Evolutionary conservation across 441 rosid genomes (phyloP), one percentile per base, ranked within the genome.

Genomic region (Pelargonium myrrhifolium): DNA sequence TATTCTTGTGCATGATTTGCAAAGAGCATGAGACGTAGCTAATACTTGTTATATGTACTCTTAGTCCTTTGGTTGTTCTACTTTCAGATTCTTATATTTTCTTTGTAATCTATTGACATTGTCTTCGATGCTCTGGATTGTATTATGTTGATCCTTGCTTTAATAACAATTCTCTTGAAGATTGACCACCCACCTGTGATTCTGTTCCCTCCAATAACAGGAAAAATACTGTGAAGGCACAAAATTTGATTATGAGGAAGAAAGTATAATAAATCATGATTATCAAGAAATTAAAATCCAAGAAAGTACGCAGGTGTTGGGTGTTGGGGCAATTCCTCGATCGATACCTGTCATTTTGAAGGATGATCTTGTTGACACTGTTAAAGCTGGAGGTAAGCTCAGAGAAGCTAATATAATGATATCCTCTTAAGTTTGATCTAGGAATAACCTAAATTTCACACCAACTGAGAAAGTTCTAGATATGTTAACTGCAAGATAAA

Each of bases 231-330:
- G 98, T 72, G 93, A 87, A 83, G 96, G 98, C 78, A 80, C 79
- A 66, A 84, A 75, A 65, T 94, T 94, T 72, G 87, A 84, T 67
- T 81, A 77, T 49, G 74, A 91, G 14, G 96, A 88, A 37, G 88
- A 86, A 71, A 85, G 91, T 47, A 80, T 81, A 61, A 71, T 83
- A 64, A 83, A 90, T 75, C 98, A 94, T 65, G 99, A 94, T 75
- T 94, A 89, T 77, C 98, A 92, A 77, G 98, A 94, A 86, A 84
- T 92, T 72, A 94, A 94, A 83, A 82, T 94, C 73, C 99, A 94
- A 86, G 99, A 94, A 80, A 89, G 88, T 65, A 87, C 96, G 6
- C 98, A 94, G 75, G 83, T 89, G 18, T 73, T 94, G 79, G 97
- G 90, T 65, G 98, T 94, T 77, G 99, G 99, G 67, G 96, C 89